These are phyloP conservation scores for Dactylellina cionopaga DNA, from an alignment of 2,329 filamentous ascomycete species.

Conservation along the genomic window DNA sequence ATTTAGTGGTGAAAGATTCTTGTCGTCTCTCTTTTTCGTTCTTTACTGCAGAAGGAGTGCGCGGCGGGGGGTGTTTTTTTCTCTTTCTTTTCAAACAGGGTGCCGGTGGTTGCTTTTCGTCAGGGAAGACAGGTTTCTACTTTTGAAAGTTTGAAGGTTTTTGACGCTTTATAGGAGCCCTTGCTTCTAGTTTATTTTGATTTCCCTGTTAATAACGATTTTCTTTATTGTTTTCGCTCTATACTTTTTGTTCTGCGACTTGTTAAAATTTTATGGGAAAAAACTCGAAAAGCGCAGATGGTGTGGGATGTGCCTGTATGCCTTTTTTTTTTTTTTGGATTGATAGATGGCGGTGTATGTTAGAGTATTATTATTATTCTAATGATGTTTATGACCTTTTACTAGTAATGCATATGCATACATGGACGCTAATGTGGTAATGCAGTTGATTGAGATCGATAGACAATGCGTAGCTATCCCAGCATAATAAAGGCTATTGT, in stretches of 20 bases:
- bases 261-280: background rate
- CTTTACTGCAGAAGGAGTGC: background rate
- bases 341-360: background rate
- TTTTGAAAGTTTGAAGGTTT: background rate
- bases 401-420: background rate
- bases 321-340: constrained; percentile 2
- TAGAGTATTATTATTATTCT: constrained; percentile 21
- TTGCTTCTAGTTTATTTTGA: background rate
- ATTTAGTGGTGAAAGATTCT: too few species aligned
- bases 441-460: too few species aligned
- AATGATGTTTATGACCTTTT: constrained; percentile 14
- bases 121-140: too few species aligned
- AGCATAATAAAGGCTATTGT: too few species aligned
- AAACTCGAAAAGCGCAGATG: background rate
- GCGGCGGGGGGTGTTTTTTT: background rate
- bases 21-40: too few species aligned
- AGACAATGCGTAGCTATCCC: too few species aligned
- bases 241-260: background rate
- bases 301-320: constrained; percentile 24
- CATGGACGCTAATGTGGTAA: too few species aligned
- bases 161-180: background rate
- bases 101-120: too few species aligned
- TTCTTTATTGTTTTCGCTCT: background rate
- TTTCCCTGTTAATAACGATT: background rate
- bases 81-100: constrained; percentile 16